A percentile compares a stretch with the other conserved stretches of the same genome.
These are phyloP conservation scores for Penicillium crystallinum DNA, from an alignment of 495 filamentous ascomycete genomes.

Conservation along the genomic window DNA sequence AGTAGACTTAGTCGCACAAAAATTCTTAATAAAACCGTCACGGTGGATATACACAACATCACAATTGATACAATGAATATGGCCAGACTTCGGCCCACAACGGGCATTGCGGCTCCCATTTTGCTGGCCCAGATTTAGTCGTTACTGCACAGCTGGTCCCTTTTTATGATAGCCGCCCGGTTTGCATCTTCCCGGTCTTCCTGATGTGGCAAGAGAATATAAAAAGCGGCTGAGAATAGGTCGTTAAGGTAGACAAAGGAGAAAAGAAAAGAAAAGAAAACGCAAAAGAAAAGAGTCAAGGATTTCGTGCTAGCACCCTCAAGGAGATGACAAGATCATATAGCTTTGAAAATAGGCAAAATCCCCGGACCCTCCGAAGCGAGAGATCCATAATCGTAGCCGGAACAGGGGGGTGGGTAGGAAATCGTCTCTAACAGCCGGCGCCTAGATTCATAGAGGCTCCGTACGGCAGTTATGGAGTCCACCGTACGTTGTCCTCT, in stretches of 20 bases:
- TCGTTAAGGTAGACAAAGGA: not conserved
- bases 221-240: not conserved
- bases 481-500: not conserved
- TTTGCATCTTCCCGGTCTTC: not conserved
- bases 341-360: not conserved
- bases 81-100: constrained; percentile 5
- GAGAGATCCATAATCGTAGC: not conserved
- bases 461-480: no score
- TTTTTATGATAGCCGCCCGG: not conserved
- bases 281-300: not conserved
- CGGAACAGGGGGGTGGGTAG: not conserved
- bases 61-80: constrained; percentile 19
- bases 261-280: not conserved
- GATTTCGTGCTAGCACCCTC: not conserved
- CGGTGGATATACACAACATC: constrained; percentile 13
- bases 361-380: not conserved
- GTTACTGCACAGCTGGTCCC: no score
- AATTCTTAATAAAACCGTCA: constrained; percentile 16
- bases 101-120: constrained; percentile 6
- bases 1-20: constrained; percentile 25
- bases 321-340: not conserved
- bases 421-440: not conserved
- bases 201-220: no score
- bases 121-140: not conserved
- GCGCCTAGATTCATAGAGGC: not conserved